Evolutionary conservation across 495 filamentous ascomycete species (phyloP).

Genomic region (Oleoguttula mirabilis): DNA sequence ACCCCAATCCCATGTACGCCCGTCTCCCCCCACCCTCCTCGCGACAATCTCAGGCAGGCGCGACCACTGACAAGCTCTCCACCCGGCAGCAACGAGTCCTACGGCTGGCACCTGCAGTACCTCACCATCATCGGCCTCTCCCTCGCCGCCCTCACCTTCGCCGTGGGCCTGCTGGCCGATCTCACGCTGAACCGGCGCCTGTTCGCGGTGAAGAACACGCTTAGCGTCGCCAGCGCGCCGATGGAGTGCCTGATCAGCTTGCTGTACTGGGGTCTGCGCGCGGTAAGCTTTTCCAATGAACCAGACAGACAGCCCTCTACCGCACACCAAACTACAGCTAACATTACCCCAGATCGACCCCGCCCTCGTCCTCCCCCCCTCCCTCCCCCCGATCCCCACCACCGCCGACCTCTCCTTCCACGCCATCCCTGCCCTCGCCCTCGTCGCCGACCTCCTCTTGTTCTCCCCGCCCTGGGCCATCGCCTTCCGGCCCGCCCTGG

Average conservation of each 20-base stretch:
- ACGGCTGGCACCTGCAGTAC: conserved; percentile 77
- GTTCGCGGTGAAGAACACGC: conserved; percentile 61
- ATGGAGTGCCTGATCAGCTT: conserved; percentile 70
- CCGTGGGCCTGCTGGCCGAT: conserved; percentile 61
- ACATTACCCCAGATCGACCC: conserved; percentile 57
- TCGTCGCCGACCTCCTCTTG: conserved; percentile 60
- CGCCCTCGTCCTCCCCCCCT: conserved; percentile 43
- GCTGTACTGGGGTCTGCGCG: conserved; percentile 71
- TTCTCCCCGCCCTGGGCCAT: conserved; percentile 76
- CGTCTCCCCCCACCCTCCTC: background rate
- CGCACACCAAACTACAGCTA: too few species aligned
- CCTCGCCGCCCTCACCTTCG: conserved; percentile 57
- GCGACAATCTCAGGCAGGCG: background rate
- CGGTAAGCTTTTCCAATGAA: conserved; percentile 21
- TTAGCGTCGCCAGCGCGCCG: conserved; percentile 62
- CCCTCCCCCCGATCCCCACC: conserved; percentile 21
- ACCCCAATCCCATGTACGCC: conserved; percentile 35
- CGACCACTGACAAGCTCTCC: too few species aligned
- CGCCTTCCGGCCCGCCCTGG: conserved; percentile 44
- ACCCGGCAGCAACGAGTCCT: conserved; percentile 52
- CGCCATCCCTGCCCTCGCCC: conserved; percentile 57
- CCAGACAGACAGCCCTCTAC: too few species aligned
- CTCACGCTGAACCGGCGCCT: conserved; percentile 50
- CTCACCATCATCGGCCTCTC: conserved; percentile 71
- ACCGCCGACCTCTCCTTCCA: conserved; percentile 64